A percentile compares a stretch with the other conserved stretches of the same genome.
These are phyloP conservation scores for Russula ochroleuca DNA, from an alignment of 768 basidiomycete species.

Conservation along the genomic window DNA sequence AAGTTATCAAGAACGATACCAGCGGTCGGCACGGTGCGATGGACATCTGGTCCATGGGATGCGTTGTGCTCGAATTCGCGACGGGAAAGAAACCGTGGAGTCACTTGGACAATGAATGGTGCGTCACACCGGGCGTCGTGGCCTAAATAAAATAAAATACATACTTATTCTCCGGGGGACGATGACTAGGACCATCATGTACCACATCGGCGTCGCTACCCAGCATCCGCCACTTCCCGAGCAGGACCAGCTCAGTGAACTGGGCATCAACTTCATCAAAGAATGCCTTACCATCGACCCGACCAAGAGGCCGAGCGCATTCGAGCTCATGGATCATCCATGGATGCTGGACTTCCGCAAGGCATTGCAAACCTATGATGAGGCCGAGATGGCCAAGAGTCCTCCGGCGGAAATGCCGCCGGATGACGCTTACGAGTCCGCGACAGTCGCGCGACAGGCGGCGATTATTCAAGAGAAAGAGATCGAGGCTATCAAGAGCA, in stretches of 20 bases:
- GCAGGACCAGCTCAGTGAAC: constrained; percentile 77
- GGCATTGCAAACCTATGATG: constrained; percentile 62
- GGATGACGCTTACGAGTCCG: constrained; percentile 48
- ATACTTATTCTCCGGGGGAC: neutral
- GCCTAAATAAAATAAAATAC: too few relatives aligned
- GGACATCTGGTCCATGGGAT: constrained; percentile 98
- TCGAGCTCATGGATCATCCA: constrained; percentile 78
- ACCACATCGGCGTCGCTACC: constrained; percentile 95
- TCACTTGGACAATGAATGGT: constrained; percentile 99
- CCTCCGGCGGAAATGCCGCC: constrained; percentile 44
- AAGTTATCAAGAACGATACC: constrained; percentile 93
- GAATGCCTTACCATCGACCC: constrained; percentile 88
- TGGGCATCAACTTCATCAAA: constrained; percentile 92
- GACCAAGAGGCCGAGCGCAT: constrained; percentile 73
- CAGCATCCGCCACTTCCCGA: constrained; percentile 96
- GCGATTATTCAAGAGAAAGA: constrained; percentile 57
- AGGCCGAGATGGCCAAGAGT: constrained; percentile 51
- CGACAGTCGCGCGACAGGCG: constrained; percentile 53
- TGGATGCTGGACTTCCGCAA: constrained; percentile 88
- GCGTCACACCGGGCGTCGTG: neutral
- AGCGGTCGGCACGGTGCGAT: constrained; percentile 88
- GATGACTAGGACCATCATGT: constrained; percentile 92
- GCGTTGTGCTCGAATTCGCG: constrained; percentile 94
- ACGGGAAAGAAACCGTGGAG: constrained; percentile 99
- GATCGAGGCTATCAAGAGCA: constrained; percentile 49